These are phyloP conservation scores for Podaxis pistillaris DNA, from an alignment of 768 basidiomycete species.

Conservation along the genomic window DNA sequence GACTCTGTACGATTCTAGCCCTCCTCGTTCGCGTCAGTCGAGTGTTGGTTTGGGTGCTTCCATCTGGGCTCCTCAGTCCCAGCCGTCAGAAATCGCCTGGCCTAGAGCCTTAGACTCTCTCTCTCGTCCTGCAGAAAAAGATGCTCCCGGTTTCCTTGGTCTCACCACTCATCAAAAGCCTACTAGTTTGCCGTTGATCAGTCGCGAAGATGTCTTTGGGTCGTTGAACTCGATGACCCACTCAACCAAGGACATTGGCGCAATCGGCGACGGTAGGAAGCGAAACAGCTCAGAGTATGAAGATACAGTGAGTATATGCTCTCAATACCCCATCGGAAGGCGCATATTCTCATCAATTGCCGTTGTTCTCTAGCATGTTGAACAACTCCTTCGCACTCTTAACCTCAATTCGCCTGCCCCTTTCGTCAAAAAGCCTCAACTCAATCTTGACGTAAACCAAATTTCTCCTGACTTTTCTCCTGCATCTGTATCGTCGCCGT, in stretches of 20 bases:
- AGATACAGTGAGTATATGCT: constrained; percentile 42
- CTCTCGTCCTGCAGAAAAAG: constrained; percentile 47
- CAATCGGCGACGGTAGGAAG: constrained; percentile 80
- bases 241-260: constrained; percentile 53
- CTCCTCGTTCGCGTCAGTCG: constrained; percentile 36
- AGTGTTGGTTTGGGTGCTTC: constrained; percentile 46
- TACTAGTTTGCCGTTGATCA: constrained; percentile 29
- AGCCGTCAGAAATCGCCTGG: constrained; percentile 66
- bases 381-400: constrained; percentile 75
- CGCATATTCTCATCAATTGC: constrained; percentile 22
- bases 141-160: constrained; percentile 26
- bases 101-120: constrained; percentile 64
- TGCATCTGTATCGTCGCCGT: constrained; percentile 65
- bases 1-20: constrained; percentile 40
- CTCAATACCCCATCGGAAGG: constrained; percentile 16
- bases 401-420: constrained; percentile 78
- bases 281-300: constrained; percentile 56
- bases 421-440: constrained; percentile 38
- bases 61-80: constrained; percentile 85
- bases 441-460: constrained; percentile 46
- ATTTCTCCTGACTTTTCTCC: constrained; percentile 73
- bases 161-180: constrained; percentile 17
- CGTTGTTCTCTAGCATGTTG: constrained; percentile 56
- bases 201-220: constrained; percentile 68
- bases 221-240: constrained; percentile 35